Conservation (phyloP, 352 stramenopile genomes). For the Pythium dissimile region DNA sequence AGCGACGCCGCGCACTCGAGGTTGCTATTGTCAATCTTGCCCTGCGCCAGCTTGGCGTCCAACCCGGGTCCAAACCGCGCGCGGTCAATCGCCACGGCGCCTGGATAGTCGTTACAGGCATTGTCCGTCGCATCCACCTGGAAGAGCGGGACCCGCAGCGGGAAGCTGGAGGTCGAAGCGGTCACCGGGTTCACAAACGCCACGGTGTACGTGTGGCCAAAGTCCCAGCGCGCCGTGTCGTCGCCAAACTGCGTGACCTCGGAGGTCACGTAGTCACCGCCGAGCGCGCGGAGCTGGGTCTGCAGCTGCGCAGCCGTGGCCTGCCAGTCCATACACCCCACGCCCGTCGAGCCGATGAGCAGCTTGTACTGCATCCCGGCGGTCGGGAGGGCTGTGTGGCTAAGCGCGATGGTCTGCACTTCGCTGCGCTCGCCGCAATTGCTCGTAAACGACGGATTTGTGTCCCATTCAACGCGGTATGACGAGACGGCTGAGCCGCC, state of each 20-base stretch:
- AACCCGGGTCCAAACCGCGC: conserved; percentile 50
- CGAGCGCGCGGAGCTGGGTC: conserved; percentile 22
- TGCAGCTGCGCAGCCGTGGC: conserved; percentile 19
- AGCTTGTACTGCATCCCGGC: conserved; percentile 29
- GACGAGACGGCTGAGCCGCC: conserved; percentile 78
- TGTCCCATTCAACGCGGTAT: conserved; percentile 96
- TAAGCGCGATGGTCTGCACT: conserved; percentile 56
- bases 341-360: conserved; percentile 12
- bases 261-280: conserved; percentile 27
- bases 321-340: conserved; percentile 45
- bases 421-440: conserved; percentile 67
- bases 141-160: conserved; percentile 40
- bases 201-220: conserved; percentile 59
- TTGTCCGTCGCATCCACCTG: conserved; percentile 19
- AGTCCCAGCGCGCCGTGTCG: conserved; percentile 61
- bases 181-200: conserved; percentile 49
- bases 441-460: conserved; percentile 80
- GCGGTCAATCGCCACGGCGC: conserved; percentile 26
- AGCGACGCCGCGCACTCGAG: conserved; percentile 55
- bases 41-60: conserved; percentile 43
- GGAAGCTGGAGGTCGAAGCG: conserved; percentile 28
- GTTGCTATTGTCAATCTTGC: conserved; percentile 43
- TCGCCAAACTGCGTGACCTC: conserved; percentile 42
- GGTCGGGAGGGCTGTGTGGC: conserved; percentile 5
- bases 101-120: conserved; percentile 32